phyloP scores from a whole-genome alignment of 352 stramenopile genomes.

The Phytophthora fragariaefolia region DNA sequence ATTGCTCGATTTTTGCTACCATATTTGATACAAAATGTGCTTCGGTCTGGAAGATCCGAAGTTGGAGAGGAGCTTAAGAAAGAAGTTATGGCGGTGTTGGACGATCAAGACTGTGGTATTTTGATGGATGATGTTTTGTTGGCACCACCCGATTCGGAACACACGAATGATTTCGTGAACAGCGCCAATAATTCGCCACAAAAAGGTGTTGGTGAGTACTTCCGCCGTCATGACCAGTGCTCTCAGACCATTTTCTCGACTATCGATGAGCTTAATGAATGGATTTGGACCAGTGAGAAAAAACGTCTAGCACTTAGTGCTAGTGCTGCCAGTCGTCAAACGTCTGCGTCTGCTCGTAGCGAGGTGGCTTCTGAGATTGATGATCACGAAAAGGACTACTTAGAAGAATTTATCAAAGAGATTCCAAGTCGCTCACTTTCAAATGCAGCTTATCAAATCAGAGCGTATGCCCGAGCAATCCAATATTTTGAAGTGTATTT shows the following conservation, averaged over 20 bases:
- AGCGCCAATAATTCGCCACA: conserved; percentile 8
- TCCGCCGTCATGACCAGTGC: conserved; percentile 85
- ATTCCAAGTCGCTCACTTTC: conserved; percentile 74
- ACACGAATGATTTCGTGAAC: conserved; percentile 23
- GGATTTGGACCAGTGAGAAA: conserved; percentile 87
- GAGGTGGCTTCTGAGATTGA: conserved; percentile 63
- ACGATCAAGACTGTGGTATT: conserved; percentile 68
- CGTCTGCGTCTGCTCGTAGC: conserved; percentile 43
- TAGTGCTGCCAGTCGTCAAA: conserved; percentile 53
- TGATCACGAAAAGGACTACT: conserved; percentile 79
- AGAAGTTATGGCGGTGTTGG: conserved; percentile 84
- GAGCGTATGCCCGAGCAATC: conserved; percentile 72
- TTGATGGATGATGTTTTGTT: conserved; percentile 61
- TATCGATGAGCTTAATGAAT: conserved; percentile 89
- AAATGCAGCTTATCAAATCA: conserved; percentile 72
- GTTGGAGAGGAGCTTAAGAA: conserved; percentile 79
- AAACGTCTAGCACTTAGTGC: conserved; percentile 71
- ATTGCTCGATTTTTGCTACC: conserved; percentile 83
- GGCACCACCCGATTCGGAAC: conserved; percentile 34
- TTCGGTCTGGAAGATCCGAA: conserved; percentile 66
- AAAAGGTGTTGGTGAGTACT: conserved; percentile 58
- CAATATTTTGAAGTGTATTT: conserved; percentile 82
- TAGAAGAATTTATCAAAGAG: conserved; percentile 79
- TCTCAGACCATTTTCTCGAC: conserved; percentile 87
- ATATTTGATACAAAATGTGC: conserved; percentile 88